phyloP scores from a whole-genome alignment of 371 early-diverging fungal species.

The Coemansia sp. region DNA sequence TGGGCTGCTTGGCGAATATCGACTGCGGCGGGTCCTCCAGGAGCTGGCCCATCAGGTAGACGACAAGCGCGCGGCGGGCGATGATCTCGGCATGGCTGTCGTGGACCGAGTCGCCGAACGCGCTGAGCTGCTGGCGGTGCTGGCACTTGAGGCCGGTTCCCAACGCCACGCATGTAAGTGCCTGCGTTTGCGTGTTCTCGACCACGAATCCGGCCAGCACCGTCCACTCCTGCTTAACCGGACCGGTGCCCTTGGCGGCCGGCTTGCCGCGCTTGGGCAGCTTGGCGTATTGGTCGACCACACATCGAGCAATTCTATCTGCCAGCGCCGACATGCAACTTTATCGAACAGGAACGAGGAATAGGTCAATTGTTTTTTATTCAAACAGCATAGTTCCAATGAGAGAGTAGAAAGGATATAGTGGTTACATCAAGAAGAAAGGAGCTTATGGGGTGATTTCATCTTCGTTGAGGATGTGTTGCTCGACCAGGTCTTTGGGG shows the following conservation, averaged over 20 bases:
- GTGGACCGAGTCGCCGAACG: slow-evolving; percentile 65
- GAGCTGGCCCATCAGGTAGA: slow-evolving; percentile 43
- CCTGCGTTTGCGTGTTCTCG: slow-evolving; percentile 33
- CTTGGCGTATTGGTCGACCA: slow-evolving; percentile 31
- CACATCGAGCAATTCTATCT: slow-evolving; percentile 42
- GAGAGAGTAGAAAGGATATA: background rate
- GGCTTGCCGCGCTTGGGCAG: slow-evolving; percentile 78
- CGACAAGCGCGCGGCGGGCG: slow-evolving; percentile 73
- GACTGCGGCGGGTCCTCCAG: background rate
- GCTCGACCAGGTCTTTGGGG: slow-evolving; percentile 65
- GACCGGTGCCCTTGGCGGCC: slow-evolving; percentile 27
- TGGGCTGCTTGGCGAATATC: background rate
- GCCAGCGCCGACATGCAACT: slow-evolving; percentile 4
- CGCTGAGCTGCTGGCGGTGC: slow-evolving; percentile 60
- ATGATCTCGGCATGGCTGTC: slow-evolving; percentile 87
- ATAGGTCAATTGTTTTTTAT: background rate
- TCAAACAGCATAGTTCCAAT: background rate
- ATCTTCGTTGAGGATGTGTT: slow-evolving; percentile 53
- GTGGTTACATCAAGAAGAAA: background rate
- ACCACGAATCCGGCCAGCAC: slow-evolving; percentile 76
- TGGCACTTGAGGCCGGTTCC: slow-evolving; percentile 88
- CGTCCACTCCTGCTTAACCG: slow-evolving; percentile 73
- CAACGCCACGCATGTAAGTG: slow-evolving; percentile 61
- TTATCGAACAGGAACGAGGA: background rate
- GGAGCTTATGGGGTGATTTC: slow-evolving; percentile 4